A percentile compares a stretch with the other conserved stretches of the same genome.
phyloP scores from a whole-genome alignment of 75 land plant species.

The Cunninghamia lanceolata region DNA sequence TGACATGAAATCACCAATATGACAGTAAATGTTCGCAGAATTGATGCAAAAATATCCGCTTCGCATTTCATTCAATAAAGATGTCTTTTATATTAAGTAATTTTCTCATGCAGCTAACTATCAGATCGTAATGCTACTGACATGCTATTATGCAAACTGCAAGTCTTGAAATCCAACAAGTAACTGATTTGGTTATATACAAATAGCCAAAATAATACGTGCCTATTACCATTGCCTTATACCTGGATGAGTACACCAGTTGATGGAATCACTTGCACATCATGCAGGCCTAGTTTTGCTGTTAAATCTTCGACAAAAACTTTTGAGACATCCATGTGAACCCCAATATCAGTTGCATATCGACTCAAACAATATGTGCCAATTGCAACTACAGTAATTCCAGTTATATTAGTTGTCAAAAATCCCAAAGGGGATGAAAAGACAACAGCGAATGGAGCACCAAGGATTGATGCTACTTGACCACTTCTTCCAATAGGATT shows the following conservation, averaged over 20 bases:
- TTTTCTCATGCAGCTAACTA: too few species aligned
- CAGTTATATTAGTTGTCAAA: conserved; percentile 64
- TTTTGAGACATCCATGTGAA: conserved; percentile 59
- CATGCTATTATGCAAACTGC: too few species aligned
- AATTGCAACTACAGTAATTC: conserved; percentile 55
- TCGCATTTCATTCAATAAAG: neutral
- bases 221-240: neutral
- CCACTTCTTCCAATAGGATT: conserved; percentile 75
- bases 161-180: too few species aligned
- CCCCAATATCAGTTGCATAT: conserved; percentile 80
- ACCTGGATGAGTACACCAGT: neutral
- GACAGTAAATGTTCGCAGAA: too few species aligned
- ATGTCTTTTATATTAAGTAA: neutral
- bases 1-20: too few species aligned
- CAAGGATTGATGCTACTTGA: conserved; percentile 69
- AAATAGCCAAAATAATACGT: neutral
- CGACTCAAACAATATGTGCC: conserved; percentile 75
- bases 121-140: too few species aligned
- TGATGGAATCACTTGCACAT: neutral
- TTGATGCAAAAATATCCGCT: too few species aligned
- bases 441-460: conserved; percentile 79
- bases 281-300: conserved; percentile 18
- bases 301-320: conserved; percentile 74
- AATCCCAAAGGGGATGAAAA: conserved; percentile 67
- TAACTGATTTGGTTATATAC: too few species aligned